These are phyloP conservation scores for Ophiosphaerella herpotricha DNA, from an alignment of 2,329 filamentous ascomycete genomes.

Conservation along the genomic window DNA sequence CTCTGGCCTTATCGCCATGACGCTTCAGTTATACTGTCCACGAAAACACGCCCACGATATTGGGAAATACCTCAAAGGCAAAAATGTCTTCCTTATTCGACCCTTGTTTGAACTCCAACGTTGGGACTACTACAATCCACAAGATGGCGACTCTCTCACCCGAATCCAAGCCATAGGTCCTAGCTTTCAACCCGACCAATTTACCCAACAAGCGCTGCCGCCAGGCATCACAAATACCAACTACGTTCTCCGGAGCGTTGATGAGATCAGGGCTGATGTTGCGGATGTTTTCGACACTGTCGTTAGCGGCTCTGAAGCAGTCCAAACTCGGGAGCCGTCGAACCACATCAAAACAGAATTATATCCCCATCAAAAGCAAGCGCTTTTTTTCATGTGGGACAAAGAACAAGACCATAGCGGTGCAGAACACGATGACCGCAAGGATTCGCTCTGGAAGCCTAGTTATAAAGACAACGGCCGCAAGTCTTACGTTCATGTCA, in stretches of 20 bases:
- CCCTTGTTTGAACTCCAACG: conserved; percentile 66
- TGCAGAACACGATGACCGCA: conserved; percentile 64
- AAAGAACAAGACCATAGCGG: conserved; percentile 72
- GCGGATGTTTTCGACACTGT: conserved; percentile 87
- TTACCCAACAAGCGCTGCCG: not conserved
- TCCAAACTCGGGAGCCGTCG: conserved; percentile 74
- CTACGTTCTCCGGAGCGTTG: conserved; percentile 53
- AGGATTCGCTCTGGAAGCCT: conserved; percentile 78
- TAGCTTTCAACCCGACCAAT: conserved; percentile 13
- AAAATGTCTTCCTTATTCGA: conserved; percentile 68
- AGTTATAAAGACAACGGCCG: conserved; percentile 61
- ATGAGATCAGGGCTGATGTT: conserved; percentile 85
- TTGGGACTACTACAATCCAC: conserved; percentile 77
- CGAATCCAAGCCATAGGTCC: conserved; percentile 20
- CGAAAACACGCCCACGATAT: conserved; percentile 67
- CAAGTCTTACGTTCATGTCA: conserved; percentile 77
- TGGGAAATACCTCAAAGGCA: conserved; percentile 69
- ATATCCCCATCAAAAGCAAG: conserved; percentile 87
- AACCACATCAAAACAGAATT: conserved; percentile 67
- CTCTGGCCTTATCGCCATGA: conserved; percentile 54
- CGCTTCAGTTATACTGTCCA: conserved; percentile 80
- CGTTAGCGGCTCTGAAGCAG: conserved; percentile 68
- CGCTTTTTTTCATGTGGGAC: conserved; percentile 80
- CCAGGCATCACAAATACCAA: conserved; percentile 3
- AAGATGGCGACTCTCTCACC: conserved; percentile 46